A percentile compares a stretch with the other conserved stretches of the same genome.
Evolutionary conservation across 306 rosid species (phyloP).

Genomic region (Cucurbita pepo): DNA sequence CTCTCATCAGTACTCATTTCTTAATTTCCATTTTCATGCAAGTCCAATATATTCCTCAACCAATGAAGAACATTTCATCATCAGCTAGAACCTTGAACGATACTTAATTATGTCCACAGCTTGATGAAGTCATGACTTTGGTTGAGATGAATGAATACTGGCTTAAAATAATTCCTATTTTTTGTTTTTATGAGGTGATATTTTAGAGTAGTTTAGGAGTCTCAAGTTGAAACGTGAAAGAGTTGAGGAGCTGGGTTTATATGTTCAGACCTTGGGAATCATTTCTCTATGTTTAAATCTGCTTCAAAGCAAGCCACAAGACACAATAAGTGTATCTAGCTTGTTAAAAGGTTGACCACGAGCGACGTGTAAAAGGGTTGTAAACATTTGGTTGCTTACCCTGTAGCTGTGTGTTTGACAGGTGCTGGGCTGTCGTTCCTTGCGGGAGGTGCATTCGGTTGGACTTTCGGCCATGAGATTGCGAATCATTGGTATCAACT

Average conservation of each 20-base stretch:
- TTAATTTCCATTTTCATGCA: not conserved
- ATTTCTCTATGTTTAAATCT: not conserved
- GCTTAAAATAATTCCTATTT: not conserved
- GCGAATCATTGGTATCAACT: slow-evolving; percentile 69
- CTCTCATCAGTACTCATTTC: not conserved
- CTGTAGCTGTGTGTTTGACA: slow-evolving; percentile 7
- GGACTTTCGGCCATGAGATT: slow-evolving; percentile 53
- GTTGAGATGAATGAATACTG: not conserved
- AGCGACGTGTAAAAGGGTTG: not conserved
- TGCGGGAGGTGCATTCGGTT: slow-evolving; percentile 65
- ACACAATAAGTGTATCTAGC: not conserved
- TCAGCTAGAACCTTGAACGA: not conserved
- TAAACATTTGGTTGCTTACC: not conserved
- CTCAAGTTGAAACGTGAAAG: not conserved
- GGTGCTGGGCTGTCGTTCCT: slow-evolving; percentile 64
- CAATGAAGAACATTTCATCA: not conserved
- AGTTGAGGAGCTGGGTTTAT: not conserved
- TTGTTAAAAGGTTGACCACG: not conserved
- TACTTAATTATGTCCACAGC: not conserved
- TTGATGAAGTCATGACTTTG: not conserved
- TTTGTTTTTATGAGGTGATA: not conserved
- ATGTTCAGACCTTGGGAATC: not conserved
- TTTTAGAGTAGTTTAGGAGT: not conserved
- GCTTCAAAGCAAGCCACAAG: not conserved
- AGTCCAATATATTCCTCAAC: not conserved